phyloP scores from a whole-genome alignment of 352 stramenopile species.

The Phytopythium cucurbitacearum region DNA sequence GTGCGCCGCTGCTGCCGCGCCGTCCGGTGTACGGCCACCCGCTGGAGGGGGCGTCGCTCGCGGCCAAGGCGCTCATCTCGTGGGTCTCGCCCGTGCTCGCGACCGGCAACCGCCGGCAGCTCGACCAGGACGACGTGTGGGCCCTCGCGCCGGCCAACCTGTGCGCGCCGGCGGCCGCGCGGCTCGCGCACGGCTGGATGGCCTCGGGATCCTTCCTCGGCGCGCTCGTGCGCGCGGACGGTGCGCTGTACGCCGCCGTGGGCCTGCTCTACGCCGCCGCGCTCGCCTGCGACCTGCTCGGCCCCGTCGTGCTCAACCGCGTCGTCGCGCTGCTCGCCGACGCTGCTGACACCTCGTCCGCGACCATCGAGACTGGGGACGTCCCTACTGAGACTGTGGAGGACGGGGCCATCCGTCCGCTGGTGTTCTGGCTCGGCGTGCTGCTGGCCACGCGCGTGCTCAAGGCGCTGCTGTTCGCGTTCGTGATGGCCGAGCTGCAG shows the following conservation, averaged over 20 bases:
- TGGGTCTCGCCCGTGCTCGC: conserved; percentile 44
- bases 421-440: conserved; percentile 56
- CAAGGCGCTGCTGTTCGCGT: conserved; percentile 57
- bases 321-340: conserved; percentile 42
- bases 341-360: conserved; percentile 8
- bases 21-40: conserved; percentile 26
- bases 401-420: neutral
- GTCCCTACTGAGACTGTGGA: neutral
- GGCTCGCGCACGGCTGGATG: conserved; percentile 58
- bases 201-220: conserved; percentile 42
- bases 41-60: conserved; percentile 34
- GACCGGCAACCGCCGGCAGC: conserved; percentile 24
- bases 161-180: conserved; percentile 38
- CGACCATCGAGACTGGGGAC: conserved; percentile 5
- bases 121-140: conserved; percentile 28
- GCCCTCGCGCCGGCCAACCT: conserved; percentile 22
- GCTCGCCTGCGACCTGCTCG: conserved; percentile 53
- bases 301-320: conserved; percentile 60
- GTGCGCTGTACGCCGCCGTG: conserved; percentile 37
- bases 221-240: conserved; percentile 50
- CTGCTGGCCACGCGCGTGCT: conserved; percentile 61
- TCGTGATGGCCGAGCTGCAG: conserved; percentile 60
- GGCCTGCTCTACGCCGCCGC: conserved; percentile 33
- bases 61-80: conserved; percentile 33
- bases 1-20: conserved; percentile 30